phyloP scores from a whole-genome alignment of 352 stramenopile species.

The Globisporangium echinulatum region DNA sequence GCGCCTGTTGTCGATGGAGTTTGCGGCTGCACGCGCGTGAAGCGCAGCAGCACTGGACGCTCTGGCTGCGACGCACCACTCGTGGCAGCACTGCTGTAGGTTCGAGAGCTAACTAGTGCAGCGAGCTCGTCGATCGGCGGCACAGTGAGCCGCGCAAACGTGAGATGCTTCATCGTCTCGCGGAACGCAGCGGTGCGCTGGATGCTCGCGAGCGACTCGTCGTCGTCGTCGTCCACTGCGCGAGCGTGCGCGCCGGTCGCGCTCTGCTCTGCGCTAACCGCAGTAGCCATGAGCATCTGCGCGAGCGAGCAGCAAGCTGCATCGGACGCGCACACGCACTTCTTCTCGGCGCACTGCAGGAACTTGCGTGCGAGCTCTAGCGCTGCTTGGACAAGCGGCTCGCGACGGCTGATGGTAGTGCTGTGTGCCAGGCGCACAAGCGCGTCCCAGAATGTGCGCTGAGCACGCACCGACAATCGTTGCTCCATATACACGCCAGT shows the following conservation, averaged over 20 bases:
- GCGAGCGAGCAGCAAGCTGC: constrained; percentile 8
- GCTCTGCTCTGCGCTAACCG: background rate
- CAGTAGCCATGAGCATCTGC: background rate
- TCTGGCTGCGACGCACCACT: background rate
- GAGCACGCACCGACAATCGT: constrained; percentile 21
- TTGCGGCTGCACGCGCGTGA: background rate
- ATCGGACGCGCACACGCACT: constrained; percentile 2
- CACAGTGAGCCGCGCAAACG: background rate
- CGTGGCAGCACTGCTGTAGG: background rate
- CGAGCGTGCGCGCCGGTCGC: background rate
- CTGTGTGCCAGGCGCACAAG: constrained; percentile 16
- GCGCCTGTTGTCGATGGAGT: background rate
- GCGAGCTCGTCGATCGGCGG: background rate
- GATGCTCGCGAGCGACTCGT: constrained; percentile 10
- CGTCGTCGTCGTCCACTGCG: constrained; percentile 6
- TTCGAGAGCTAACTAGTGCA: background rate
- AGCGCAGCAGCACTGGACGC: constrained; percentile 10
- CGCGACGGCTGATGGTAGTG: background rate
- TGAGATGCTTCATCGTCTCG: constrained; percentile 12
- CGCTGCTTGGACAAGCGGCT: background rate
- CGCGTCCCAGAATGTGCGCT: constrained; percentile 60
- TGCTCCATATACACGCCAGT: constrained; percentile 40
- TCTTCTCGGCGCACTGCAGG: constrained; percentile 8
- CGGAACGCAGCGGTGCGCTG: constrained; percentile 13
- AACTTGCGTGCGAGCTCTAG: constrained; percentile 11